Base-by-base conservation (phyloP, 768 basidiomycete genomes). In the Hygrocybe punicea region DNA sequence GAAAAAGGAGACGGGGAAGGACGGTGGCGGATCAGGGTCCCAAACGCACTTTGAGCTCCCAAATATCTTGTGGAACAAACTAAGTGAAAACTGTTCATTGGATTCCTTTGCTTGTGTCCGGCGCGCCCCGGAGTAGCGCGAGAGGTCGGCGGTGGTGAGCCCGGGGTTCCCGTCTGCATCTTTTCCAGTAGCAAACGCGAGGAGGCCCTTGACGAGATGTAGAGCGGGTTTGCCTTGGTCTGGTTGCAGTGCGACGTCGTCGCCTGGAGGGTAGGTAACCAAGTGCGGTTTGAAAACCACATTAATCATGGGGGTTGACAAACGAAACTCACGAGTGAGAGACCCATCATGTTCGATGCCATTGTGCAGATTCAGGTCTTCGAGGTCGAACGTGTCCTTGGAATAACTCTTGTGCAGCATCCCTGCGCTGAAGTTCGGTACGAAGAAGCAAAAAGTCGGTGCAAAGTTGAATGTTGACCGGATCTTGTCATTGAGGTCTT, bases 281-380 rank as follows among this genome's bases (percentile, higher is more conserved):
- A 57, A 24, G 16, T 68, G 56, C 60, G 17, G 76, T 71, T 13
- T 68, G 73, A n/a, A n/a, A n/a, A 64, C 71, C 81, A n/a, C 42
- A 19, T 13, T 17, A 9, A 39, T 33, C 36, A 10, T 25, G 48
- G 45, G 17, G 21, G 19, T 7, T n/a, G n/a, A n/a, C n/a, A n/a
- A n/a, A n/a, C n/a, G 14, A 60, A 77, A 77, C 82, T 46, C 67
- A 86, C 86, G 77, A 14, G 78, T 75, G 19, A 88, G 71, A 0
- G 84, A 86, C 0, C 73, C 85, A 63, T 88, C 85, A 61, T 88
- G 85, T 60, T 88, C 87, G 54, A 89, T 89, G 6, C 85, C 84
- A 58, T 89, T 90, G 68, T 91, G 90, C 11, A 86, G 65, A 64
- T 82, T 81, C 40, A 92, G 75, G 34, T 91, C 88, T 8, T 73